phyloP scores from a whole-genome alignment of 2,329 filamentous ascomycete genomes.

The Aphanoascus verrucosus region DNA sequence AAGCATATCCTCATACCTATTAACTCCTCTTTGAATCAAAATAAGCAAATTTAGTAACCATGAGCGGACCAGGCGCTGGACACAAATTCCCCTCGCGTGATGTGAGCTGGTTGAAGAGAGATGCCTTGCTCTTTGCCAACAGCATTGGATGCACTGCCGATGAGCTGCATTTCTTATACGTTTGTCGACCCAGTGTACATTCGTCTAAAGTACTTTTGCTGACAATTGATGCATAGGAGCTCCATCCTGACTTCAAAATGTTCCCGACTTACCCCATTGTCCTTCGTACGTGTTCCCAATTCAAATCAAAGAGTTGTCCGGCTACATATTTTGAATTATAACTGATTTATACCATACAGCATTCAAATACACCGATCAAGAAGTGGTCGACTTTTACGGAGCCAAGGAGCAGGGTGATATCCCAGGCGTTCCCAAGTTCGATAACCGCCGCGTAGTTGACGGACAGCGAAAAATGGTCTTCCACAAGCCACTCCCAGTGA shows the following conservation, averaged over 20 bases:
- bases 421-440: constrained; percentile 65
- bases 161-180: constrained; percentile 87
- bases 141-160: constrained; percentile 77
- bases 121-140: constrained; percentile 79
- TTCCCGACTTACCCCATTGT: constrained; percentile 84
- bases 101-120: constrained; percentile 78
- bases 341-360: constrained; percentile 32
- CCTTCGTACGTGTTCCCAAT: constrained; percentile 47
- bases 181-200: constrained; percentile 35
- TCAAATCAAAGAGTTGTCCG: not conserved
- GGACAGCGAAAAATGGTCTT: constrained; percentile 73
- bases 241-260: constrained; percentile 73
- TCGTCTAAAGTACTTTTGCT: not conserved
- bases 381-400: constrained; percentile 77
- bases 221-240: constrained; percentile 49
- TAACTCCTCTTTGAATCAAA: not conserved
- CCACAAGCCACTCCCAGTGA: constrained; percentile 62
- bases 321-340: constrained; percentile 25
- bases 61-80: constrained; percentile 50
- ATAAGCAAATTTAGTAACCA: constrained; percentile 19
- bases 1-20: not conserved
- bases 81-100: constrained; percentile 67
- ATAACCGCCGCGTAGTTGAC: constrained; percentile 64
- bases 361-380: constrained; percentile 66
- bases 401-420: constrained; percentile 56